phyloP scores from a whole-genome alignment of 2,329 filamentous ascomycete species.

The Fusarium multiceps region DNA sequence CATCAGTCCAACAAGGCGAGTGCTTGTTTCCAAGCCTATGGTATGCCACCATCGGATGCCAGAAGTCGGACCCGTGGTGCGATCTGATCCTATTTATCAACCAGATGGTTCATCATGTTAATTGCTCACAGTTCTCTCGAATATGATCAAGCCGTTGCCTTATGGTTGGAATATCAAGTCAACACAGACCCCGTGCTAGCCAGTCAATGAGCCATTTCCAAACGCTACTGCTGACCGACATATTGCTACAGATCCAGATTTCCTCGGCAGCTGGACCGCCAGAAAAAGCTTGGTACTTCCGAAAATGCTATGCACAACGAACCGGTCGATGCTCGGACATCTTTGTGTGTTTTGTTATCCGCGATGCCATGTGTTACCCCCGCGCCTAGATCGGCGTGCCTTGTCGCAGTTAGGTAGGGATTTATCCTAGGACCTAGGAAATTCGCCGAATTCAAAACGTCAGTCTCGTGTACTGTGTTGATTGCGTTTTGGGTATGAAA shows the following conservation, averaged over 20 bases:
- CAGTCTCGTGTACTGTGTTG: conserved; percentile 1
- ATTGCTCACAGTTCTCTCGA: conserved; percentile 5
- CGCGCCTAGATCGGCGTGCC: conserved; percentile 37
- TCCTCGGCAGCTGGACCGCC: conserved; percentile 37
- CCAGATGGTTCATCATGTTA: conserved; percentile 9
- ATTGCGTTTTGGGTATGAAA: conserved; percentile 6
- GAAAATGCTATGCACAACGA: conserved; percentile 38
- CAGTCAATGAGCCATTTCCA: conserved; percentile 18
- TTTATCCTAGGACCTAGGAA: conserved; percentile 32
- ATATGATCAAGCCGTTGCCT: neutral
- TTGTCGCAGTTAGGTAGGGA: conserved; percentile 22
- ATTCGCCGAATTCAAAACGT: conserved; percentile 28
- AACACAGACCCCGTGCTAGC: neutral
- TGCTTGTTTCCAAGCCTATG: conserved; percentile 41
- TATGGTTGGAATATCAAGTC: neutral
- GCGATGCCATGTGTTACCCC: conserved; percentile 42
- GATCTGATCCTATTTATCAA: conserved; percentile 18
- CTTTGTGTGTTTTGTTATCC: conserved; percentile 36
- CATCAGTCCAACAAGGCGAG: conserved; percentile 33
- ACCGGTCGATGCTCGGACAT: conserved; percentile 36
- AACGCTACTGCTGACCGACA: conserved; percentile 20
- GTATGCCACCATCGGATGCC: conserved; percentile 29
- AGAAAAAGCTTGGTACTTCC: conserved; percentile 36
- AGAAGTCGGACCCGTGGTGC: conserved; percentile 36
- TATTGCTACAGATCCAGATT: conserved; percentile 32